Evolutionary conservation across 1,284 basidiomycete genomes (phyloP).

Genomic region (Pisolithus thermaeus): DNA sequence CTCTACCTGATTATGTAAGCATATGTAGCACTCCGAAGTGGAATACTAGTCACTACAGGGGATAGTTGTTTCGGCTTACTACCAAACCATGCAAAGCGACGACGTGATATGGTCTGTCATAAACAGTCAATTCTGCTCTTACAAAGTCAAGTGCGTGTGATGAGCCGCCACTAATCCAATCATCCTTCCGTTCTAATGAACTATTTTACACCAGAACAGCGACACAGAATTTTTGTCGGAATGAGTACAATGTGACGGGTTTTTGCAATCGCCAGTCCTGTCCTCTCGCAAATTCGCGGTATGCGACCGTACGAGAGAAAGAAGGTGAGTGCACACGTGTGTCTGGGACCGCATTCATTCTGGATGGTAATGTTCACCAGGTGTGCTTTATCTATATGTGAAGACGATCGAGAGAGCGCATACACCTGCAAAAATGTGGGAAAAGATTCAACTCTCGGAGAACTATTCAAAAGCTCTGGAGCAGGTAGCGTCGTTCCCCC

Average conservation of each 20-base stretch:
- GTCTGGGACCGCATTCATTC: not conserved
- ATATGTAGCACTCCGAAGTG: too few species aligned
- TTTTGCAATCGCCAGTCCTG: slow-evolving; percentile 95
- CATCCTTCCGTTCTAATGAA: slow-evolving; percentile 6
- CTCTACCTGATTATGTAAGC: too few species aligned
- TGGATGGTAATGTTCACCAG: slow-evolving; percentile 23
- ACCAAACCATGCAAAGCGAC: slow-evolving; percentile 72
- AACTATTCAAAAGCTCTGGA: slow-evolving; percentile 94
- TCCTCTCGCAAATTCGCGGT: slow-evolving; percentile 93
- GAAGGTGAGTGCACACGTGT: slow-evolving; percentile 58
- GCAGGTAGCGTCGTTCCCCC: slow-evolving; percentile 50
- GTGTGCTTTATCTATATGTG: slow-evolving; percentile 88
- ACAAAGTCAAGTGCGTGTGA: slow-evolving; percentile 87
- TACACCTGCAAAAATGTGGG: slow-evolving; percentile 89
- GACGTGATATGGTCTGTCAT: slow-evolving; percentile 96
- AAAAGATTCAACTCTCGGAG: slow-evolving; percentile 72
- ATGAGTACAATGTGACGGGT: slow-evolving; percentile 99
- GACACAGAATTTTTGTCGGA: slow-evolving; percentile 97
- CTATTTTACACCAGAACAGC: slow-evolving; percentile 54
- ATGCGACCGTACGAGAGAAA: slow-evolving; percentile 95
- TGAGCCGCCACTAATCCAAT: slow-evolving; percentile 9
- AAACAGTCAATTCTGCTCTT: slow-evolving; percentile 91
- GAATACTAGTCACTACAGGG: too few species aligned
- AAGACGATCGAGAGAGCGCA: slow-evolving; percentile 99
- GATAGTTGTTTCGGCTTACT: too few species aligned